Evolutionary conservation across 2,329 filamentous ascomycete genomes (phyloP), one percentile per base, ranked within the genome.

Genomic region (Monilinia fructigena): DNA sequence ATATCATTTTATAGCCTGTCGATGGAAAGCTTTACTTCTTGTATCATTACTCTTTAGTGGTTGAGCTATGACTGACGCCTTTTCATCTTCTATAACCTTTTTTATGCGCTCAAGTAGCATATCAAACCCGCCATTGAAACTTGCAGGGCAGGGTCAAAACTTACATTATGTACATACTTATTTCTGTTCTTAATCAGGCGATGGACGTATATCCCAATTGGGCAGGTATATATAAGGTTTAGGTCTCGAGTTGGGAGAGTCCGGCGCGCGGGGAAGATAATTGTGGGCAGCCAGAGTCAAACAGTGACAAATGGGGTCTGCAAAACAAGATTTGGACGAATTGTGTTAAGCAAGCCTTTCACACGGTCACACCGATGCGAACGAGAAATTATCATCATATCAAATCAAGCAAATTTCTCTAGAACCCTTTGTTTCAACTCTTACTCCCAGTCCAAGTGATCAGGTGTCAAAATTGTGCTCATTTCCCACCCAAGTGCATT

Each of bases 331-430:
- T 55, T 42, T 28, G 42, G 26, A 18, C 10, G 47, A 4, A 42
- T 61, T 65, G 47, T 58, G 45, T 61, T 23, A 54, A 45, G 23
- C 23, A 31, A 26, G 26, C 31, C 11, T 23, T 55, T 48, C 26
- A 50, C 28, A 58, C 11, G 45, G 18, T 23, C 35, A 59, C 47
- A 38, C 26, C 26, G 35, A 31, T 55, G 18, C 18, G 11, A 20
- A 54, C 20, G 38, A 61, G 47, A 54, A 61, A 66, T 38, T 16
- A 45, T 42, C 40, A 31, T 63, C 55, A 61, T 53, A 66, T 66
- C 38, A 53, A 61, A 35, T 4, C 26, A 61, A 66, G 63, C 26
- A 54, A 54, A 61, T 66, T 61, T 61, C 38, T 66, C 55, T n/a
- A 42, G 42, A 61, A 54, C 38, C 55, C 47, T 61, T 65, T 20